Base-by-base conservation (phyloP, 1,284 basidiomycete species). In the Inonotus obliquus region DNA sequence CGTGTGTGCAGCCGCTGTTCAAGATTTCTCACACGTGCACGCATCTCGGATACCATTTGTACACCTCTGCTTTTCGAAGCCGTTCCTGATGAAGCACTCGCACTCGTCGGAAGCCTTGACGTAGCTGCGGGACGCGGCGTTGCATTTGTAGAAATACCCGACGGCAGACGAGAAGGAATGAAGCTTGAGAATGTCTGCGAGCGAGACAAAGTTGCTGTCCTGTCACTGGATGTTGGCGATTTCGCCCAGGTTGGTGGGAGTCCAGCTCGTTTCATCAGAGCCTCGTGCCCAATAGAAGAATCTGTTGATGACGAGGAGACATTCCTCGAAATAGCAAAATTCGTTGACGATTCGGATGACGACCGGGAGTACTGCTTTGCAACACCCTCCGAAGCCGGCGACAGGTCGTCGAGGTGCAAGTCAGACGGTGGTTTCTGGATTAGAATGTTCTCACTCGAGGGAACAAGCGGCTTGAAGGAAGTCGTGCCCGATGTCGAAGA, bases 1-100 rank as follows among this genome's bases (percentile, higher is more conserved):
- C 87, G 86, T 48, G 89, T 91, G 68, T 91, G 89, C 57, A 92
- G 89, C 74, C 89, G 90, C 74, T 91, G 89, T 69, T 92, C 89
- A 52, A 92, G 74, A 67, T 87, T 89, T 69, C 79, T 84, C 41
- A 92, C 89, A 57, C 87, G 81, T 54, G 88, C 89, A 58, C 91
- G 83, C 87, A 92, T 91, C 70, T 92, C 91, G 29, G 89, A 88
- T 1, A 92, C 89, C 91, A 93, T 92, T 69, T 92, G 90, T 10
- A 92, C 89, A 32, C 90, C 90, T 71, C 84, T 89, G 70, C 81
- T 91, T 75, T 79, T 88, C 9, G 88, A 81, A 10, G 81, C 71
- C 7, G 79, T 79, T 61, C 71, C 65, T n/a, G 73, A 54, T 59
- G 66, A 62, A 57, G 57, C 65, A 37, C 51, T 41, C 14, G 58